phyloP scores from a whole-genome alignment of 805 yeast genomes.

The Ogataea saltuana region DNA sequence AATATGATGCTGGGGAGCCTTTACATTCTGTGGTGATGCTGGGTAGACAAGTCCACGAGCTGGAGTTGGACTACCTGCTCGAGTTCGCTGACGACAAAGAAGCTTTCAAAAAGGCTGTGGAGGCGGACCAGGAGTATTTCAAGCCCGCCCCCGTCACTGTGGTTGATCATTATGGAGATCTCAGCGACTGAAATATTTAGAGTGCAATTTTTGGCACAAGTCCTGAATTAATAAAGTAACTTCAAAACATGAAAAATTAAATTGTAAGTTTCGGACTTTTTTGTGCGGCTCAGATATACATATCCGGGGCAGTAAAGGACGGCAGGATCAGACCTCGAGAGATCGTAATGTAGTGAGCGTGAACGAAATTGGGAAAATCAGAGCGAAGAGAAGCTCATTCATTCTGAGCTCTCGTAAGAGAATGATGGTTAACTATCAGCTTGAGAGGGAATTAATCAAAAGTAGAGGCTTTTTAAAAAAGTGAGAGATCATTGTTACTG shows the following conservation, averaged over 20 bases:
- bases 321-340: not conserved
- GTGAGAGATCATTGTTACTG: too few relatives aligned
- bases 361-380: not conserved
- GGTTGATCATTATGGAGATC: not conserved
- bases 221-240: too few relatives aligned
- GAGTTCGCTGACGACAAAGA: conserved; percentile 69
- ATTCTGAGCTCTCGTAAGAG: too few relatives aligned
- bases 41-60: conserved; percentile 92
- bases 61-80: conserved; percentile 81
- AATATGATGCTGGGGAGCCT: conserved; percentile 92
- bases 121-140: conserved; percentile 64
- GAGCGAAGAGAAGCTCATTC: too few relatives aligned
- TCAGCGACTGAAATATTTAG: not conserved
- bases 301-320: not conserved
- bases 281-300: not conserved
- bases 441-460: too few relatives aligned
- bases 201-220: too few relatives aligned
- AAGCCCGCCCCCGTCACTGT: conserved; percentile 6
- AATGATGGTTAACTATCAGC: too few relatives aligned
- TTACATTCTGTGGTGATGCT: conserved; percentile 86
- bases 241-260: not conserved
- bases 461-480: too few relatives aligned
- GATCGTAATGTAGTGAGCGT: not conserved
- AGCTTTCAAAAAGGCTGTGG: conserved; percentile 48
- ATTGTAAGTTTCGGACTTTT: not conserved